Base-by-base conservation (phyloP, 768 basidiomycete species). In the Mycena galopus region DNA sequence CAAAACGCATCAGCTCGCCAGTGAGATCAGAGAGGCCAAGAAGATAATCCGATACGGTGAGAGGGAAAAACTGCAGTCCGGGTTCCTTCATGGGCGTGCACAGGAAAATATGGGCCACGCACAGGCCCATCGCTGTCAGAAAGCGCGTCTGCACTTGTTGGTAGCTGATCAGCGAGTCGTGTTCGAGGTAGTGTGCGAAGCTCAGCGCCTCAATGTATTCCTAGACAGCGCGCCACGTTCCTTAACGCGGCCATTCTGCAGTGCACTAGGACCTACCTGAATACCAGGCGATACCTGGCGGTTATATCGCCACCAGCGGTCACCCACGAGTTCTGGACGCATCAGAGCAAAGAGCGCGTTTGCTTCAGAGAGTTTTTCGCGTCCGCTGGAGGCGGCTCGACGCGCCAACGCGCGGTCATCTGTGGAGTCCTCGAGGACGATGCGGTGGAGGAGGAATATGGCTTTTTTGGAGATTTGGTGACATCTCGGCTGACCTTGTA, bases 161-260 rank as follows among this genome's bases (percentile, higher is more conserved):
- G 74, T 89, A 93, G 5, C 92, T 86, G 65, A 98, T 89, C 66
- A 98, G 84, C 3, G 87, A 81, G 35, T 88, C 86, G 74, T 91
- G 84, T 69, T 94, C 90, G 60, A 97, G 88, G 79, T 94, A 98
- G 81, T 96, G 89, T 0, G 94, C 88, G 79, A 98, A 96, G 77
- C 95, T 93, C 67, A 96, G 84, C 1, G 94, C 96, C 81, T 99
- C 98, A 73, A 98, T 95, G 82, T 96, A 99, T 83, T 99, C 98
- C 81, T 70, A 62, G 21, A 23, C 32, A 10, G n/a, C 50, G 25
- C 44, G 27, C 29, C n/a, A 50, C 23, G 29, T 47, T 47, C 29
- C 42, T 62, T 23, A 47, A 62, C 25, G 30, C 44, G 42, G 30
- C 61, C 44, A 44, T n/a, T n/a, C 61, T 16, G n/a, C 44, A n/a